Evolutionary conservation across 345 rosid genomes (phyloP).

Genomic region (Populus euphratica): DNA sequence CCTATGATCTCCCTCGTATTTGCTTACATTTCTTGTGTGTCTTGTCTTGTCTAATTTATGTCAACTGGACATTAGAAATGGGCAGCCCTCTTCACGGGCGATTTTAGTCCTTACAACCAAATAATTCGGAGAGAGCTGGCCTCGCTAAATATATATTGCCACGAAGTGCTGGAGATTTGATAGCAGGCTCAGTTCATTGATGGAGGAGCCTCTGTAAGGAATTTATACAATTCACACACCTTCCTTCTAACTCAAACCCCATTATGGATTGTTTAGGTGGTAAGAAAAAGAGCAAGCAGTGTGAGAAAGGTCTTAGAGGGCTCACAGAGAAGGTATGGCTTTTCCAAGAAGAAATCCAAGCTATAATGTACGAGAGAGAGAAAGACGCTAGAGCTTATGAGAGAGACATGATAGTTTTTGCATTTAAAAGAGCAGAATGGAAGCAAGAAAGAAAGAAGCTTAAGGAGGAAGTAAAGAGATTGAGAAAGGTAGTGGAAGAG

Average conservation of each 20-base stretch:
- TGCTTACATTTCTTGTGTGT: conserved; percentile 3
- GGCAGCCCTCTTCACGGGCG: conserved; percentile 30
- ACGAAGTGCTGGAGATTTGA: not conserved
- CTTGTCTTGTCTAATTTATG: not conserved
- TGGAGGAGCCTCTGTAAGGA: conserved; percentile 28
- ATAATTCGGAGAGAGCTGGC: not conserved
- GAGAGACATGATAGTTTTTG: conserved; percentile 42
- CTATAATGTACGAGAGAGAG: conserved; percentile 46
- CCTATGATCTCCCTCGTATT: not conserved
- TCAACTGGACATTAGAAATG: not conserved
- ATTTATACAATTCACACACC: conserved; percentile 34
- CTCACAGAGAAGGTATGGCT: conserved; percentile 42
- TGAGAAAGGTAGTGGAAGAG: conserved; percentile 44
- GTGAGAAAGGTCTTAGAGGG: conserved; percentile 17
- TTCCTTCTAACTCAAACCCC: conserved; percentile 11
- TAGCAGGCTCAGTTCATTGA: conserved; percentile 9
- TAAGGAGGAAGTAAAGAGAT: conserved; percentile 54
- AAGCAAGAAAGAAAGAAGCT: conserved; percentile 60
- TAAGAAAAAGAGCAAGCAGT: conserved; percentile 31
- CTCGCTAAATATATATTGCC: not conserved
- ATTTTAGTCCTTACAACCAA: conserved; percentile 10
- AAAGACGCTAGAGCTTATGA: conserved; percentile 34
- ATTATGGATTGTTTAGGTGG: conserved; percentile 47
- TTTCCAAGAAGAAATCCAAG: conserved; percentile 42
- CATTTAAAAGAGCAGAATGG: conserved; percentile 66